Percentiles rank a stretch among this genome's conserved stretches.
These are phyloP conservation scores for Cutaneotrichosporon sp. DNA, from an alignment of 1,284 basidiomycete genomes.

Conservation along the genomic window DNA sequence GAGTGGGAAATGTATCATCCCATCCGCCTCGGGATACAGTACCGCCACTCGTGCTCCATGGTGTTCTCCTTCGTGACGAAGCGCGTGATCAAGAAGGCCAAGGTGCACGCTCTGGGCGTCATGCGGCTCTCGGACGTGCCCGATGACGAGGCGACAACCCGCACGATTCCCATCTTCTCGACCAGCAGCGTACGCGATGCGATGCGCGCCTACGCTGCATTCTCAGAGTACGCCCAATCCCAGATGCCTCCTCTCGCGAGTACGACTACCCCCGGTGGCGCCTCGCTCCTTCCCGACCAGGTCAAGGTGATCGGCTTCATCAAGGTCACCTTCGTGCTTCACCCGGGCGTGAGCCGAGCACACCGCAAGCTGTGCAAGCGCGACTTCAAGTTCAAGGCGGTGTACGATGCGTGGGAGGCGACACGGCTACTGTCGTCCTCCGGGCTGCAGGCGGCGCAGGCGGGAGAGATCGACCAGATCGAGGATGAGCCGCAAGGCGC, in stretches of 20 bases:
- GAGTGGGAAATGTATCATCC: constrained; percentile 25
- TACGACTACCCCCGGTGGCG: neutral
- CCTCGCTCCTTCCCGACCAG: neutral
- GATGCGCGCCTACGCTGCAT: constrained; percentile 10
- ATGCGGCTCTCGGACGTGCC: constrained; percentile 32
- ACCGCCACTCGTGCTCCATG: constrained; percentile 45
- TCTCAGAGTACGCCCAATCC: constrained; percentile 3
- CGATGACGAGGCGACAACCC: constrained; percentile 25
- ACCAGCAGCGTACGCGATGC: constrained; percentile 34
- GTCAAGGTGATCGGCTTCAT: constrained; percentile 29
- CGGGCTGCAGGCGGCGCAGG: constrained; percentile 1
- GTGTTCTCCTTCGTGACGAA: constrained; percentile 35
- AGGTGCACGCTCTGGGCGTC: constrained; percentile 32
- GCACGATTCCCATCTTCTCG: constrained; percentile 34
- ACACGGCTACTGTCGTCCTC: constrained; percentile 2
- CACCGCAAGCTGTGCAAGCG: constrained; percentile 40
- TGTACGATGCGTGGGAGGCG: constrained; percentile 46
- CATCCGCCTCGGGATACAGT: constrained; percentile 39
- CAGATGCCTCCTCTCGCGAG: neutral
- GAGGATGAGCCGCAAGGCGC: no score
- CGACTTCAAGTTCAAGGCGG: constrained; percentile 37
- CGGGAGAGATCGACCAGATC: constrained; percentile 2
- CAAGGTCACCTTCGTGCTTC: constrained; percentile 30
- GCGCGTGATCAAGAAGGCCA: constrained; percentile 37
- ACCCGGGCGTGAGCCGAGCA: constrained; percentile 37